phyloP scores from a whole-genome alignment of 2,329 filamentous ascomycete species.

The Monilinia fructigena region DNA sequence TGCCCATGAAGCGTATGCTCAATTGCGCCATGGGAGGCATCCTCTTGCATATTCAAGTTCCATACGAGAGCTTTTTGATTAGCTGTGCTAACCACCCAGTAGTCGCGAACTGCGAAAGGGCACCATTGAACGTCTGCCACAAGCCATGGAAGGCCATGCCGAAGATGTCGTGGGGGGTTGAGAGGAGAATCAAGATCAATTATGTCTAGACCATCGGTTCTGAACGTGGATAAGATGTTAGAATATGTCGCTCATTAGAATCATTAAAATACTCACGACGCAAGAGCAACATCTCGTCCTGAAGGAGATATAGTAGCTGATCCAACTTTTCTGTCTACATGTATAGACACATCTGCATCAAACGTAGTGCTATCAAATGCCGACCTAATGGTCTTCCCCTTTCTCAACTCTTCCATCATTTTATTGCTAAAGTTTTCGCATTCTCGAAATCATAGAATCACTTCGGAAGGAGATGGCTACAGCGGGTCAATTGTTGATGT shows the following conservation, averaged over 20 bases:
- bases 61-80: conserved; percentile 93
- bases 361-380: conserved; percentile 87
- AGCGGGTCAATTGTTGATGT: not conserved
- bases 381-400: conserved; percentile 60
- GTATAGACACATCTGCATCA: conserved; percentile 78
- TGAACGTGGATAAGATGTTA: conserved; percentile 19
- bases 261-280: conserved; percentile 53
- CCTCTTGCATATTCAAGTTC: conserved; percentile 75
- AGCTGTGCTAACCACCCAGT: conserved; percentile 91
- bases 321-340: conserved; percentile 71
- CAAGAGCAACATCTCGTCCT: conserved; percentile 84
- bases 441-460: conserved; percentile 19
- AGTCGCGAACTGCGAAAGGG: conserved; percentile 82
- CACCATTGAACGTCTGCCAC: conserved; percentile 98
- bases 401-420: conserved; percentile 46
- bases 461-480: not conserved
- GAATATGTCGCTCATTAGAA: not conserved
- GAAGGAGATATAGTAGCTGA: conserved; percentile 92
- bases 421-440: conserved; percentile 23
- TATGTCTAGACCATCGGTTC: conserved; percentile 80
- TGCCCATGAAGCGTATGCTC: conserved; percentile 86
- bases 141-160: conserved; percentile 87
- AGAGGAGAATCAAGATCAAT: conserved; percentile 90
- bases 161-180: conserved; percentile 79
- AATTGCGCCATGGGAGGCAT: conserved; percentile 68